A percentile compares a stretch with the other conserved stretches of the same genome.
phyloP scores from a whole-genome alignment of 1,284 basidiomycete species.

The Cystobasidium sp. region DNA sequence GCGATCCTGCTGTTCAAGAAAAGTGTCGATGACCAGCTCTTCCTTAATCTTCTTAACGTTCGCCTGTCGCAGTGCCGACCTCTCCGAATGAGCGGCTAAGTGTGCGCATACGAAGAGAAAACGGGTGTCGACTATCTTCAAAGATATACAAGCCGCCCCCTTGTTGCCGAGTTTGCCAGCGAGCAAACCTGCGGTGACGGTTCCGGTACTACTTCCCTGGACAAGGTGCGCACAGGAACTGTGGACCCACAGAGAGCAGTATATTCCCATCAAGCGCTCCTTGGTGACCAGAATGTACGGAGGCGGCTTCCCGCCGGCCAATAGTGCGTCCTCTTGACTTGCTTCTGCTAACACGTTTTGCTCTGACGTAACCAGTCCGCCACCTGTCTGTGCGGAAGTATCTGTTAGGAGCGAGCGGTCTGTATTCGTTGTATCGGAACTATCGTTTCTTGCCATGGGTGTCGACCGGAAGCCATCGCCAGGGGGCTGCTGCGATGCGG shows the following conservation, averaged over 20 bases:
- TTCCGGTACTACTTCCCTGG: conserved; percentile 61
- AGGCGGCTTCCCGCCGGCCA: neutral
- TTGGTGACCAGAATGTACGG: conserved; percentile 81
- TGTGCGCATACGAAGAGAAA: conserved; percentile 85
- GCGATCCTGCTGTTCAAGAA: conserved; percentile 52
- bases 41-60: conserved; percentile 61
- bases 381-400: neutral
- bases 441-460: neutral
- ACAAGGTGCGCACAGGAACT: conserved; percentile 57
- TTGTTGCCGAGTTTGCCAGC: conserved; percentile 69
- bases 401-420: neutral
- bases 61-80: conserved; percentile 55
- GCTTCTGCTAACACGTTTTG: neutral
- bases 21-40: conserved; percentile 62
- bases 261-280: conserved; percentile 85
- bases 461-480: neutral
- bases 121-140: conserved; percentile 73
- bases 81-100: conserved; percentile 74
- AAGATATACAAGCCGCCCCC: conserved; percentile 78
- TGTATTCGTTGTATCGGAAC: conserved; percentile 55
- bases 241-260: conserved; percentile 58
- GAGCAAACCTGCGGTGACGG: conserved; percentile 82
- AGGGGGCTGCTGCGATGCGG: neutral
- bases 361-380: neutral
- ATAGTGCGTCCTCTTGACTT: neutral